Evolutionary conservation across 2,329 filamentous ascomycete species (phyloP), one percentile per base, ranked within the genome.

Genomic region (Metarhizium rileyi): DNA sequence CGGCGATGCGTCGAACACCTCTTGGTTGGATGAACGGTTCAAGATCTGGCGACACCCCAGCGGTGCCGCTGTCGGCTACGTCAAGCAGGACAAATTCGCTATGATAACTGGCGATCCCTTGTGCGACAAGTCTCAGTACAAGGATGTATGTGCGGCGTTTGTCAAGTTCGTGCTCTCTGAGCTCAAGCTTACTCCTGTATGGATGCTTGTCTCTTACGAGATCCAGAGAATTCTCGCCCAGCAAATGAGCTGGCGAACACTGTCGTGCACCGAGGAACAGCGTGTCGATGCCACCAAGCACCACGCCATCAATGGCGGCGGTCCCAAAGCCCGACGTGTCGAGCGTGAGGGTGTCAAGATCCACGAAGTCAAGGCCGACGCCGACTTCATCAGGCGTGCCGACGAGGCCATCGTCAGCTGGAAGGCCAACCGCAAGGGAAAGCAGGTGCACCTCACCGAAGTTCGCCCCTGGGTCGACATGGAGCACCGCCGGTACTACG

Each of bases 1-100:
- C 58, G 90, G 90, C 54, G 90, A 96, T 66, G 89, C 90, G 2
- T 90, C 89, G 45, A 94, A 95, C 61, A 96, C 90, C 0, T 93
- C 89, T 0, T 96, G 90, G 89, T 78, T 93, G 7, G 90, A 96
- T 64, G 86, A 90, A 6, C 83, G 89, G 6, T 95, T 90, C 65
- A 77, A 87, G 61, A 83, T 95, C 51, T 96, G 89, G 88, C 83
- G 90, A 27, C 88, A 95, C 62, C 70, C 78, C 22, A 91, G 86
- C 2, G 90, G 90, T 45, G 90, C 90, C 0, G 90, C 90, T 5
- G 77, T 95, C 30, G 87, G 89, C 10, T 96, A 87, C 61, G 87
- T 93, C 2, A 80, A 81, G 43, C 81, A 86, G 56, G 81, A 77
- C 22, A 85, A 85, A 56, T 90, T 86, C 57, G 87, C 84, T 41